Conservation (phyloP, 176 grass and related monocot genomes). For the Oryza australiensis region DNA sequence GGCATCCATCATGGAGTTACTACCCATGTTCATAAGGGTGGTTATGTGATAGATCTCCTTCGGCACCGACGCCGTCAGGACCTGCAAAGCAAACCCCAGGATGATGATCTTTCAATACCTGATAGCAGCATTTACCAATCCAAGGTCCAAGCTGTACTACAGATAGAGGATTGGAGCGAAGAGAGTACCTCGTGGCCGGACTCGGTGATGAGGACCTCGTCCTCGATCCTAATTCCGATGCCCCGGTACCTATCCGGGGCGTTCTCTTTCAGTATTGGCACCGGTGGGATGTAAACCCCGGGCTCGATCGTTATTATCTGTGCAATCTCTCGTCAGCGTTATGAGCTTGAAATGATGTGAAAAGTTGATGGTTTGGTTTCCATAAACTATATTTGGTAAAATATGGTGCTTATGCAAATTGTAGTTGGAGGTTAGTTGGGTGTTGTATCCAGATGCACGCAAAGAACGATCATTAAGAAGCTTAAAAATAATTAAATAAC, state of each 20-base stretch:
- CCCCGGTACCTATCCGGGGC: constrained; percentile 68
- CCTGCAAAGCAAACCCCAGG: constrained; percentile 32
- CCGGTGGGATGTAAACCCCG: constrained; percentile 72
- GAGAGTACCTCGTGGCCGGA: constrained; percentile 66
- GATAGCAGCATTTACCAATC: not conserved
- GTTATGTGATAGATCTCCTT: constrained; percentile 75
- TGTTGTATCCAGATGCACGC: not conserved
- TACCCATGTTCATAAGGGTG: constrained; percentile 59
- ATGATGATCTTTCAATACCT: constrained; percentile 21
- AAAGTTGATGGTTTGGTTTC: not conserved
- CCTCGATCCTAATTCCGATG: constrained; percentile 89
- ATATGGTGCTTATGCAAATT: not conserved
- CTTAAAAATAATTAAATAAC: not conserved
- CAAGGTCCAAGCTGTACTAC: not conserved
- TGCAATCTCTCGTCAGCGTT: not conserved
- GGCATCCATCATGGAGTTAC: constrained; percentile 7
- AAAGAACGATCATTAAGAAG: not conserved
- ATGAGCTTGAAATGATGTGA: not conserved
- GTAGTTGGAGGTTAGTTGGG: not conserved
- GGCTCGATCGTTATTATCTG: constrained; percentile 96
- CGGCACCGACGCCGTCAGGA: constrained; percentile 80
- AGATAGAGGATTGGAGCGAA: not conserved
- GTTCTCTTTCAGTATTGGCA: constrained; percentile 53
- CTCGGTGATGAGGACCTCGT: constrained; percentile 93
- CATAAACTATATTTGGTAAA: not conserved